Evolutionary conservation across 345 rosid species (phyloP).

Genomic region (Litchi chinensis): DNA sequence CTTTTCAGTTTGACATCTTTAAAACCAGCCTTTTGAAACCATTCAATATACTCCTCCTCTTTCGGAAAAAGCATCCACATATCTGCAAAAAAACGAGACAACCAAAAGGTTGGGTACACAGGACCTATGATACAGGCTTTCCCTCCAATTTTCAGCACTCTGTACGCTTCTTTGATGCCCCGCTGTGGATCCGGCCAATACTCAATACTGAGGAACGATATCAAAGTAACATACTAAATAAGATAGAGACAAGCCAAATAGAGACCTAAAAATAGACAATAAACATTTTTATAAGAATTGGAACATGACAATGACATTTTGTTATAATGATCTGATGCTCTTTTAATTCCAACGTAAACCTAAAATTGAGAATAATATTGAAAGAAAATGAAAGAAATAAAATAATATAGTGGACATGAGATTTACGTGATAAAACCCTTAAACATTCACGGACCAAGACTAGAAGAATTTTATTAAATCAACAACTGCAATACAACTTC

Average conservation of each 20-base stretch:
- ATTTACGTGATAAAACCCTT: too few relatives aligned
- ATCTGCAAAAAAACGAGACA: constrained; percentile 42
- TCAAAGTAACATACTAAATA: background rate
- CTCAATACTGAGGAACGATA: constrained; percentile 31
- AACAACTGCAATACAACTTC: too few relatives aligned
- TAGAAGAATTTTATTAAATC: too few relatives aligned
- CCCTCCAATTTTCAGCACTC: constrained; percentile 43
- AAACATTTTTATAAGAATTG: background rate
- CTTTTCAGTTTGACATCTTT: constrained; percentile 38
- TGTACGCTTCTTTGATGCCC: constrained; percentile 44
- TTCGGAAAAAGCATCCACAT: constrained; percentile 45
- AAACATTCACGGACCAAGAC: too few relatives aligned
- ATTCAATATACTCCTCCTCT: constrained; percentile 48
- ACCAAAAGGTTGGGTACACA: constrained; percentile 42
- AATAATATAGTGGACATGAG: too few relatives aligned
- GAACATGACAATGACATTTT: background rate
- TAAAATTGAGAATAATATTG: too few relatives aligned
- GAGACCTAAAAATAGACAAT: background rate
- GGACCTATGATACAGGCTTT: constrained; percentile 44
- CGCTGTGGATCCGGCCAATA: constrained; percentile 47
- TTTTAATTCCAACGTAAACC: too few relatives aligned
- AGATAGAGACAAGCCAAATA: too few relatives aligned
- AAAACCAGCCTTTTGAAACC: constrained; percentile 45
- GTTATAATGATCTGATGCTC: too few relatives aligned
- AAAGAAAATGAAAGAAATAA: too few relatives aligned